phyloP scores from a whole-genome alignment of 2,329 filamentous ascomycete genomes.

The Xylogone sp. region DNA sequence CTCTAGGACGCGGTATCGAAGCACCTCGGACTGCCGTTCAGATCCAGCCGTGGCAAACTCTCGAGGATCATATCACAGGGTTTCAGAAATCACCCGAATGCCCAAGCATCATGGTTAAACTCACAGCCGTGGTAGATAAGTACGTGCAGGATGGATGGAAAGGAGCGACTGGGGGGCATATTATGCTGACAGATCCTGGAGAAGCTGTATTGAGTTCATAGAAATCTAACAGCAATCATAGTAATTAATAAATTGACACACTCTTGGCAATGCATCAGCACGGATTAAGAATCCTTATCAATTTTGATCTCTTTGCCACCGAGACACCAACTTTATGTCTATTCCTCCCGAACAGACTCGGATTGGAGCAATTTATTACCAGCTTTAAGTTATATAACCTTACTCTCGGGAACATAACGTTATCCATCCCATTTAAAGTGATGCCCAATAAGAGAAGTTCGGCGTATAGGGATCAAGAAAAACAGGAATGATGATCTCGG shows the following conservation, averaged over 20 bases:
- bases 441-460: background rate
- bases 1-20: background rate
- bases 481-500: no score
- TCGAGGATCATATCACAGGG: background rate
- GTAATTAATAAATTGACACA: background rate
- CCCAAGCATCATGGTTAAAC: background rate
- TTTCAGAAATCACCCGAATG: background rate
- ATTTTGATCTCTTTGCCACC: background rate
- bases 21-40: background rate
- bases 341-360: background rate
- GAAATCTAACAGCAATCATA: background rate
- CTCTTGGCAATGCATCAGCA: background rate
- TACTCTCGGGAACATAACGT: background rate
- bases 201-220: background rate
- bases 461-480: background rate
- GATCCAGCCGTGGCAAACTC: background rate
- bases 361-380: background rate
- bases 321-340: background rate
- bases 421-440: background rate
- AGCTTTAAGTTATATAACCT: background rate
- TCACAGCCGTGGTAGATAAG: background rate
- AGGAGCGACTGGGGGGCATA: background rate
- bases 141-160: background rate
- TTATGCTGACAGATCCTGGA: background rate
- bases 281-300: background rate